Base-by-base conservation (phyloP, 1,284 basidiomycete species). In the Heliocybe sulcata region DNA sequence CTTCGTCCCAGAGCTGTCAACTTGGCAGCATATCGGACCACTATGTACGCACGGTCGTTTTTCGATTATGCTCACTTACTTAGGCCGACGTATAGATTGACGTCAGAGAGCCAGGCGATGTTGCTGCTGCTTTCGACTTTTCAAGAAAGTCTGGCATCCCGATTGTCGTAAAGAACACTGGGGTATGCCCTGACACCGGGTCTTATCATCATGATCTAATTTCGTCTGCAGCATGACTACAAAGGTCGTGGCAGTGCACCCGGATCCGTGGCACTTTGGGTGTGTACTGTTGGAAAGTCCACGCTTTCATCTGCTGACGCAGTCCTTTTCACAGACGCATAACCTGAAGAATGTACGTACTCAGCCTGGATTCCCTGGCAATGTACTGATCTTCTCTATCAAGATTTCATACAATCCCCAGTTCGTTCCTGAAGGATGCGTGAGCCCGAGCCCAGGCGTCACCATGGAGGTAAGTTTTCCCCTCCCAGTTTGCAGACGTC, bases 81-180 rank as follows among this genome's bases (percentile, higher is more conserved):
- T 10, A 12, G 16, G 19, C 25, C n/a, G 9, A 12, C 19, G 22
- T 20, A 3, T 48, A 81, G 79, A 72, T 81, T 56, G 72, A 79
- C 59, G 73, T 79, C 3, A 61, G 61, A 2, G 56, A 55, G 3
- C 57, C 68, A 9, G 55, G 66, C 23, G 78, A 80, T 57, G 71
- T 79, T 1, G 60, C 63, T 8, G 69, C 70, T 3, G 76, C 74
- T 0, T 75, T 75, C 50, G 60, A 56, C 2, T 80, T 79, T 58
- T 66, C 72, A 2, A 69, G 64, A 57, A 59, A 62, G 31, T 72
- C 71, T 1, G 61, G 65, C 14, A 63, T 77, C 10, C 75, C 74
- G 4, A 57, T 81, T 20, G 72, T 75, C 2, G 65, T 80, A 19
- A 77, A 79, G 57, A 80, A 80, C 60, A 77, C 76, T 12, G 78